Base-by-base conservation (phyloP, 805 yeast genomes). In the Spencermartinsiella europaea region DNA sequence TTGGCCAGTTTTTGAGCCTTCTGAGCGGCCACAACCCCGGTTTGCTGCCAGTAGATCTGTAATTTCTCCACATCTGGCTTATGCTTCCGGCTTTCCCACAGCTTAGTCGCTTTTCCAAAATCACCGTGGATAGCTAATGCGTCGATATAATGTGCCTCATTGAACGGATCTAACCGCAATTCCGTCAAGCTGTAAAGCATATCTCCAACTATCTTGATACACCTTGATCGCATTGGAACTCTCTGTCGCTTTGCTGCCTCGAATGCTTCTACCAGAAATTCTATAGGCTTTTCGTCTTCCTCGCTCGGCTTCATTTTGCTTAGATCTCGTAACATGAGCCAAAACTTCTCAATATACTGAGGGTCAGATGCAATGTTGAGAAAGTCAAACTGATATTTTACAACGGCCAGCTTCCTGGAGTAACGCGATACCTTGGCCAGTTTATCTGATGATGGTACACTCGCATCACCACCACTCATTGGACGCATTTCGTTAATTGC, bases 121-220 rank as follows among this genome's bases (percentile, higher is more conserved):
- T 52, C 42, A 5, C 57, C 52, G 12, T 27, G 21, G 10, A 37
- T 16, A 16, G 48, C 35, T 34, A 57, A 25, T 2, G 60, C 48
- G 22, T 52, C 52, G 15, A 57, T 20, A 42, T 56, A 55, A 8
- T 50, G 55, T 3, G 46, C 53, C 35, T 57, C 61, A 42, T 57
- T 56, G 38, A 50, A 46, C 1, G 58, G 54, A 41, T 55, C 60
- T 38, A 57, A 37, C 19, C 60, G 40, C 3, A 46, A 53, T 10
- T 49, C 47, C 7, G 7, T 12, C 27, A 40, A 50, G 3, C 54
- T 44, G 41, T 55, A 54, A 2, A 56, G 43, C 5, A 44, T 48
- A 39, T 56, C 60, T 3, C 61, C 59, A 3, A 47, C 57, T 7
- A 47, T 38, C 41, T 48, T 55, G 14, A 56, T 21, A 17, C 51